Evolutionary conservation across 768 basidiomycete species (phyloP).

Genomic region (Podaxis carcinomalis): DNA sequence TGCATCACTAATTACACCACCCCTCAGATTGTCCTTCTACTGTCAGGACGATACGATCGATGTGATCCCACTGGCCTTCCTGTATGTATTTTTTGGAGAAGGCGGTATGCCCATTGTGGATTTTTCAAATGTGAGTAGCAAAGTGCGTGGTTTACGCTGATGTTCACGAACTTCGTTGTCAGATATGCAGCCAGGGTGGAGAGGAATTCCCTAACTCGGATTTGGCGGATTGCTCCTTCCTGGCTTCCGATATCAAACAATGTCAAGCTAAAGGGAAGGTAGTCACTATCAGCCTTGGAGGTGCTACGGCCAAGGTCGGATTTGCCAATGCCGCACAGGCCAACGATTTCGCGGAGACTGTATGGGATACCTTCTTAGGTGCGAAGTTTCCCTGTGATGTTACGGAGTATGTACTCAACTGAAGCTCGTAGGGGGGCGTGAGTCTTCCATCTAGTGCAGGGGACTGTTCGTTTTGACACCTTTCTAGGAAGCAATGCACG

Average conservation of each 20-base stretch:
- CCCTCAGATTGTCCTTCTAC: slow-evolving; percentile 48
- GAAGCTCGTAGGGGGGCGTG: slow-evolving; percentile 25
- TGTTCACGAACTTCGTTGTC: background rate
- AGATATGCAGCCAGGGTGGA: slow-evolving; percentile 54
- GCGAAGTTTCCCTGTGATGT: slow-evolving; percentile 6
- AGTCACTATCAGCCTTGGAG: slow-evolving; percentile 50
- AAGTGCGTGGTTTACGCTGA: background rate
- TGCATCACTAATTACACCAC: background rate
- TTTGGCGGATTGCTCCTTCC: slow-evolving; percentile 60
- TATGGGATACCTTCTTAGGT: slow-evolving; percentile 73
- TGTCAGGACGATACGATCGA: slow-evolving; percentile 62
- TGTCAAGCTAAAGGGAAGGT: slow-evolving; percentile 64
- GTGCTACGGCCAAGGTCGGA: slow-evolving; percentile 52
- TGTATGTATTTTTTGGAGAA: slow-evolving; percentile 56
- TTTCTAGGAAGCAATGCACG: slow-evolving; percentile 37
- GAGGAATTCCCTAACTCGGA: slow-evolving; percentile 53
- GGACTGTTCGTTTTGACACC: too few relatives aligned
- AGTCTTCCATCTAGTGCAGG: slow-evolving; percentile 11
- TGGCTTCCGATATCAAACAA: slow-evolving; percentile 55
- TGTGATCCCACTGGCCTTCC: slow-evolving; percentile 57
- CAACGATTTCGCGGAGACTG: slow-evolving; percentile 46
- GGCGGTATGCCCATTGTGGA: slow-evolving; percentile 57
- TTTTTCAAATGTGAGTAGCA: slow-evolving; percentile 49
- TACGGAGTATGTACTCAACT: background rate
- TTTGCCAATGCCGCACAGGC: slow-evolving; percentile 55